Evolutionary conservation across 2,329 filamentous ascomycete species (phyloP), one percentile per base, ranked within the genome.

Genomic region (Cucurbitaria berberidis): DNA sequence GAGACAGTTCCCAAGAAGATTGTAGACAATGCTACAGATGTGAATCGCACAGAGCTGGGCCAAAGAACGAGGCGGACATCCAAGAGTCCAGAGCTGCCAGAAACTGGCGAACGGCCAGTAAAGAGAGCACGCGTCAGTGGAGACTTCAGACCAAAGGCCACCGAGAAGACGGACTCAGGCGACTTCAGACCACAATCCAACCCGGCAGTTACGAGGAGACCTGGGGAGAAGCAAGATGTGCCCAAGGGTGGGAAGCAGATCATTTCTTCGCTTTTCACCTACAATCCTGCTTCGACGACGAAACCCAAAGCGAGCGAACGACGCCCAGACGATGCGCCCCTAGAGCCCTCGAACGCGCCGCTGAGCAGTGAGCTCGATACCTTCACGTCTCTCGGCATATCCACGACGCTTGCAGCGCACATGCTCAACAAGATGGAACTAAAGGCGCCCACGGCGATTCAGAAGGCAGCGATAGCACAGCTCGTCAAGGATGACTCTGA

Each of bases 391-490:
- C 82, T 99, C 26, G 93, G 93, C 6, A 80, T 99, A 53, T 95
- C 92, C 3, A 82, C 88, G 1, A 85, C 86, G 9, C 80, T 99
- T 21, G 92, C 95, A 10, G 84, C 88, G 45, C 93, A 97, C 74
- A 80, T 99, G 22, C 82, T 91, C 5, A 86, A 86, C 39, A 98
- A 96, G 76, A 86, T 99, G 75, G 84, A 89, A 51, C 84, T 99
- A 72, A 95, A 93, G 71, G 89, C 91, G 0, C 95, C 95, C 5
- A 99, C 95, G 0, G 91, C 91, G 0, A 97, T 99, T 70, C 95
- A 99, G 77, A 93, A 93, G 66, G 91, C 90, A 57, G 89, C 93
- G 0, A 88, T 99, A 34, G 83, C 89, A 36, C 88, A 95, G 64
- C 78, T 99, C 56, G 77, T 96, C 39, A 87, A 87, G 36, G 88